Evolutionary conservation across 345 rosid genomes (phyloP), one percentile per base, ranked within the genome.

Genomic region (Hevea brasiliensis): DNA sequence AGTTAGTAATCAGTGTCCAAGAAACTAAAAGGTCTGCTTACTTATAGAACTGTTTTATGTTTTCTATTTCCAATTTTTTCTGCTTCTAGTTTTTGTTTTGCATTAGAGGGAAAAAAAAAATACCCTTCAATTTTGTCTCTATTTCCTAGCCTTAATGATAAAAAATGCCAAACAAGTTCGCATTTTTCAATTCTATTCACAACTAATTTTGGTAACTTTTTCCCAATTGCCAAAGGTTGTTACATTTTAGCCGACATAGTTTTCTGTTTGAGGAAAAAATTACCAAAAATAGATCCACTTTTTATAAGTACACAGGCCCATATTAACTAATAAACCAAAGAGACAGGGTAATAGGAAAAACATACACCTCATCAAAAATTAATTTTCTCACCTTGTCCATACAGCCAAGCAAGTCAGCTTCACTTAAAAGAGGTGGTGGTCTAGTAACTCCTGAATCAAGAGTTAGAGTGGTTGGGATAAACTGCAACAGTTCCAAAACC

Each of bases 371-470:
- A 53, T 59, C 20, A 61, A 56, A 76, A 67, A 47, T 0, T 11
- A 11, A 54, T 72, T 54, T 66, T 61, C 78, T 84, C 79, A 92
- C 99, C 97, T 92, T 92, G 88, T 94, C 98, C 99, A 94, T 94
- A 85, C 98, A 89, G 81, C 86, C 83, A 75, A 94, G 80, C 73
- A 94, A 82, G 83, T 94, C 99, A 71, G 99, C 91, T 87, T 94
- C 99, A 80, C 99, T 88, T 69, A 92, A 72, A 62, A 87, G 88
- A 53, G 98, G 97, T 7, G 98, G 98, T 54, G 99, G 98, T 78
- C 93, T 88, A 18, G 99, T 92, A 37, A 90, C 85, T 73, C 97
- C 96, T n/a, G 97, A 82, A 82, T 94, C 98, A 78, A 94, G 94
- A 84, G 92, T 89, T 82, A 94, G 68, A 44, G 86, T 74, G 64